Conservation (phyloP, 208 protist species). For the Leishmania lainsoni region DNA sequence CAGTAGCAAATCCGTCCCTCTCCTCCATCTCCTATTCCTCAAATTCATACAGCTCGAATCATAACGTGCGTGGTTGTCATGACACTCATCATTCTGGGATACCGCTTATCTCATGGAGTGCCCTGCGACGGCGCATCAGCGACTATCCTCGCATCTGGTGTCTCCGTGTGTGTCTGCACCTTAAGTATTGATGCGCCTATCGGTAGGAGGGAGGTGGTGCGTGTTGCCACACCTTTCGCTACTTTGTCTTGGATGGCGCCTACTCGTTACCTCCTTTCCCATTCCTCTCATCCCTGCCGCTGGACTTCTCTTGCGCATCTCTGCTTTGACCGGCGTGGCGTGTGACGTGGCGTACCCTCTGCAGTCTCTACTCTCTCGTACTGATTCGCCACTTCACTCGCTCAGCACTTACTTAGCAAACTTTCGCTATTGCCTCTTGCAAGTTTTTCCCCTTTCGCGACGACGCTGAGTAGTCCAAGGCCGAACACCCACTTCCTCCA, state of each 20-base stretch:
- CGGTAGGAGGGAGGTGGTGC: background rate
- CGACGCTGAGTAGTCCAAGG: background rate
- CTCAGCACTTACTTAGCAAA: background rate
- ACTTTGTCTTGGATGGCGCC: background rate
- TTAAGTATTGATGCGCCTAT: no score
- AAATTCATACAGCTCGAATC: background rate
- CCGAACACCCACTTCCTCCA: background rate
- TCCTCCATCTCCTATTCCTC: constrained; percentile 3
- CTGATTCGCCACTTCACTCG: background rate
- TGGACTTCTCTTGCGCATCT: background rate
- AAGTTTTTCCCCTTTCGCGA: background rate
- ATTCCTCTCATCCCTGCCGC: background rate
- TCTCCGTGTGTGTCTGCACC: background rate
- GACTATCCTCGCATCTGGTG: background rate
- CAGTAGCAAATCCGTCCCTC: background rate
- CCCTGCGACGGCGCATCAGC: background rate
- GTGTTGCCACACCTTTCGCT: background rate
- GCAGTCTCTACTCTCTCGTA: background rate
- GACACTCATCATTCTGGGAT: background rate
- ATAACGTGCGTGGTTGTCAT: background rate
- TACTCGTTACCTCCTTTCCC: background rate
- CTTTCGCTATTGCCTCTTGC: background rate
- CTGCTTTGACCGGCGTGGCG: background rate
- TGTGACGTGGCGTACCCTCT: background rate
- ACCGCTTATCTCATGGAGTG: background rate